Percentiles rank a stretch among this genome's conserved stretches.
These are phyloP conservation scores for Creolimax fragrantissima DNA, from an alignment of 78 protist genomes.

Conservation along the genomic window DNA sequence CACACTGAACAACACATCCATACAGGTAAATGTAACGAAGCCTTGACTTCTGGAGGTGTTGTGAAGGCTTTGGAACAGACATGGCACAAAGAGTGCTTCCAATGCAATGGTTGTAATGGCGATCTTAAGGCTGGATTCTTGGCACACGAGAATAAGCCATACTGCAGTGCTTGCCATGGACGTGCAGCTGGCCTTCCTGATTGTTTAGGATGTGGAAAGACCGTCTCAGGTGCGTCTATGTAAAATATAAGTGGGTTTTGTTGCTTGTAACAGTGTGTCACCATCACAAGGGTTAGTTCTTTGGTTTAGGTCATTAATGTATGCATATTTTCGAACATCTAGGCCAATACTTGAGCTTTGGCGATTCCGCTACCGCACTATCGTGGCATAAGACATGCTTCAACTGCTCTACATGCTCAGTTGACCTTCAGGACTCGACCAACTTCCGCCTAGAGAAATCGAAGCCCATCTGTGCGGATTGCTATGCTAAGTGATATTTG, in stretches of 20 bases:
- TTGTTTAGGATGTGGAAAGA: background rate
- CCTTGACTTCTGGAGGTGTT: background rate
- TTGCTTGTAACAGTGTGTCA: too few relatives aligned
- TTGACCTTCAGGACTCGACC: background rate
- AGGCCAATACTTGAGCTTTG: background rate
- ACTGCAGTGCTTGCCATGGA: slow-evolving; percentile 2
- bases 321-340: too few relatives aligned
- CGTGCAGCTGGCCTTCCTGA: slow-evolving; percentile 26
- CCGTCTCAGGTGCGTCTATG: slow-evolving; percentile 7
- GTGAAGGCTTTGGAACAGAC: slow-evolving; percentile 13
- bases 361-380: background rate
- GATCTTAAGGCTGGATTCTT: background rate
- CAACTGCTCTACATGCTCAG: slow-evolving; percentile 4
- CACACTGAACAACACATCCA: too few relatives aligned
- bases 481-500: background rate
- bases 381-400: slow-evolving; percentile 16
- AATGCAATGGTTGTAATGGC: slow-evolving; percentile 18
- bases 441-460: background rate
- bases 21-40: background rate
- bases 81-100: slow-evolving; percentile 21
- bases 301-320: too few relatives aligned
- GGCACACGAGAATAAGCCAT: slow-evolving; percentile 5
- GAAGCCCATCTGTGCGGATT: background rate
- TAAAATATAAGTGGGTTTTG: too few relatives aligned
- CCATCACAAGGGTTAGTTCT: too few relatives aligned